Evolutionary conservation across 352 stramenopile species (phyloP).

Genomic region (Phytophthora nicotianae): DNA sequence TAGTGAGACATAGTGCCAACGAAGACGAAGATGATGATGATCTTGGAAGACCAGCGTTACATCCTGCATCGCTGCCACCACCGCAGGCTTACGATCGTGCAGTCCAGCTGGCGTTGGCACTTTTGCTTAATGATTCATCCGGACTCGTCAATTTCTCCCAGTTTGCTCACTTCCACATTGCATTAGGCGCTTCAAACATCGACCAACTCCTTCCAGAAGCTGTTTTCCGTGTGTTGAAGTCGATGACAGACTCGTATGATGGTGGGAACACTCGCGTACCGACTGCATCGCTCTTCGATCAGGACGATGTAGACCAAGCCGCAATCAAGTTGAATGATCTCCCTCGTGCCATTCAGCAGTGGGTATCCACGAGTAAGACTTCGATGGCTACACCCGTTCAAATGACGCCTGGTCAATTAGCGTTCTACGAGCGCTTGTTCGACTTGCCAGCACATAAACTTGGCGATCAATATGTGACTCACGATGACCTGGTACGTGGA

Average conservation of each 20-base stretch:
- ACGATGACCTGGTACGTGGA: slow-evolving; percentile 70
- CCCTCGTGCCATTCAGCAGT: slow-evolving; percentile 47
- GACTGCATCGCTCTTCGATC: slow-evolving; percentile 10
- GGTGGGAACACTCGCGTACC: slow-evolving; percentile 12
- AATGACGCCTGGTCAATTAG: slow-evolving; percentile 29
- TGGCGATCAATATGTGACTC: slow-evolving; percentile 60
- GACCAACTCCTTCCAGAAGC: slow-evolving; percentile 80
- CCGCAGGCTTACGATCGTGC: slow-evolving; percentile 53
- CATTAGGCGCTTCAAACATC: slow-evolving; percentile 64
- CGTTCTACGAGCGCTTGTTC: slow-evolving; percentile 53
- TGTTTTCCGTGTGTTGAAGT: slow-evolving; percentile 76
- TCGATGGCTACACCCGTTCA: background rate
- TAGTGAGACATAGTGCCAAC: slow-evolving; percentile 40
- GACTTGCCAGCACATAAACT: slow-evolving; percentile 45
- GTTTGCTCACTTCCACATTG: slow-evolving; percentile 90
- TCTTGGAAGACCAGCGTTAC: background rate
- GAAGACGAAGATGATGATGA: slow-evolving; percentile 12
- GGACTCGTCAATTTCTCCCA: slow-evolving; percentile 88
- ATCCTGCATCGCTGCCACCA: slow-evolving; percentile 26
- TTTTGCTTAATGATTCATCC: slow-evolving; percentile 77
- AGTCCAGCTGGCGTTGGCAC: slow-evolving; percentile 59
- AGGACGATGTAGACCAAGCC: slow-evolving; percentile 30
- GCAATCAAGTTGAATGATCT: slow-evolving; percentile 63
- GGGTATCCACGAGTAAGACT: slow-evolving; percentile 33
- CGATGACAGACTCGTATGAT: slow-evolving; percentile 36